Conservation (phyloP, 805 yeast genomes). For the Starmerella ratchasimensis region DNA sequence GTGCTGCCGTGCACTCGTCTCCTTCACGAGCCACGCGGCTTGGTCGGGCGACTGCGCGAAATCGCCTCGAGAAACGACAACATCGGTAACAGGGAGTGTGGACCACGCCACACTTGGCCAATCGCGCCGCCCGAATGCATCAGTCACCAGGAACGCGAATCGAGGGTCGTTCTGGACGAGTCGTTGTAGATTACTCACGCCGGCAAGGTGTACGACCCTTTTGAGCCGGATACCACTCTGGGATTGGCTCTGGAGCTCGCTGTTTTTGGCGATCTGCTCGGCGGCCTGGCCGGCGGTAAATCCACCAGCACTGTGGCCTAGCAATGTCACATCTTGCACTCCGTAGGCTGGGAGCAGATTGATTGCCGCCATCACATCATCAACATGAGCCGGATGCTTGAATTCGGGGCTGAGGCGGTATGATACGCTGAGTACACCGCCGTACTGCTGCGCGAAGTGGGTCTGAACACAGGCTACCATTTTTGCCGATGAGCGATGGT, state of each 20-base stretch:
- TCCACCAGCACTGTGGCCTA: slow-evolving; percentile 80
- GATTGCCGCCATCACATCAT: slow-evolving; percentile 40
- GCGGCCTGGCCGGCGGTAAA: slow-evolving; percentile 40
- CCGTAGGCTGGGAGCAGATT: slow-evolving; percentile 17
- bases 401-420: slow-evolving; percentile 55
- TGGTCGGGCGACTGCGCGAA: slow-evolving; percentile 48
- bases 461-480: not conserved
- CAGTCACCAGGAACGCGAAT: slow-evolving; percentile 42
- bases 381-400: slow-evolving; percentile 46
- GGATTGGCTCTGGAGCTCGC: not conserved
- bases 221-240: not conserved
- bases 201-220: slow-evolving; percentile 37
- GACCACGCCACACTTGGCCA: slow-evolving; percentile 20
- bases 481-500: slow-evolving; percentile 37
- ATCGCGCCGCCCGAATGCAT: slow-evolving; percentile 37
- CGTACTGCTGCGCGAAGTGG: slow-evolving; percentile 22
- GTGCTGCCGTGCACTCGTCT: slow-evolving; percentile 3
- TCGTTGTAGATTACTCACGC: slow-evolving; percentile 45
- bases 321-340: slow-evolving; percentile 26
- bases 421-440: slow-evolving; percentile 35
- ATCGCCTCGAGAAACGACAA: slow-evolving; percentile 45
- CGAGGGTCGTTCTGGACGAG: slow-evolving; percentile 48
- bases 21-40: slow-evolving; percentile 23
- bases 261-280: not conserved
- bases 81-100: slow-evolving; percentile 5